Evolutionary conservation across 805 yeast genomes (phyloP), one percentile per base, ranked within the genome.

Genomic region (Cyberlindnera maritima): DNA sequence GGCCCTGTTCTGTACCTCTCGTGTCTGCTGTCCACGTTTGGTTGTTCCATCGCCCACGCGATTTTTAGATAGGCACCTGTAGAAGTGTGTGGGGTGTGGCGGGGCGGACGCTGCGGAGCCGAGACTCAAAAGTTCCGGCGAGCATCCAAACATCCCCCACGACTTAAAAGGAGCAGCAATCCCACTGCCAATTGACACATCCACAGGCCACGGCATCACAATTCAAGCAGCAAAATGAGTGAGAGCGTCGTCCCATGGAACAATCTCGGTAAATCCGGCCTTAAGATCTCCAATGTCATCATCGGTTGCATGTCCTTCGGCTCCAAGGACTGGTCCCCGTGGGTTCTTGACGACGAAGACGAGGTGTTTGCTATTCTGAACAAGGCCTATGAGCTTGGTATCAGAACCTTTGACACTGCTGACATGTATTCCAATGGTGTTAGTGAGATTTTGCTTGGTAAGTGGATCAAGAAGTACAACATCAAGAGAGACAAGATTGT

Each of bases 401-500:
- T 75, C 23, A 60, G 77, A 48, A 75, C 79, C 2, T 76, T 62
- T 52, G 80, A 76, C 52, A 76, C 80, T 4, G 80, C 80, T 12
- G 74, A 75, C 52, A 58, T 62, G 12, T 76, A 76, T 54, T 69
- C 75, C 29, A 72, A 71, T 53, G 74, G 85, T 13, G 34, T 53
- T 4, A 71, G 79, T 39, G 85, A 79, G 60, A 52, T 56, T 4
- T 45, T 79, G 3, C 47, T 81, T 10, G 79, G 82, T 13, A 77
- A 77, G 58, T 80, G 77, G 55, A 54, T 80, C 49, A 69, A 71
- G 53, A 67, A 70, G 48, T 77, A 69, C 63, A 64, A 72, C 38
- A 81, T 80, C 52, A 70, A 70, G 5, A 67, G 85, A 52, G 77
- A 76, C 37, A 70, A 69, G 39, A 70, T 80, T 40, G 81, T 80